A percentile compares a stretch with the other conserved stretches of the same genome.
These are phyloP conservation scores for Cutaneotrichosporon daszewskae DNA, from an alignment of 1,284 basidiomycete genomes.

Conservation along the genomic window DNA sequence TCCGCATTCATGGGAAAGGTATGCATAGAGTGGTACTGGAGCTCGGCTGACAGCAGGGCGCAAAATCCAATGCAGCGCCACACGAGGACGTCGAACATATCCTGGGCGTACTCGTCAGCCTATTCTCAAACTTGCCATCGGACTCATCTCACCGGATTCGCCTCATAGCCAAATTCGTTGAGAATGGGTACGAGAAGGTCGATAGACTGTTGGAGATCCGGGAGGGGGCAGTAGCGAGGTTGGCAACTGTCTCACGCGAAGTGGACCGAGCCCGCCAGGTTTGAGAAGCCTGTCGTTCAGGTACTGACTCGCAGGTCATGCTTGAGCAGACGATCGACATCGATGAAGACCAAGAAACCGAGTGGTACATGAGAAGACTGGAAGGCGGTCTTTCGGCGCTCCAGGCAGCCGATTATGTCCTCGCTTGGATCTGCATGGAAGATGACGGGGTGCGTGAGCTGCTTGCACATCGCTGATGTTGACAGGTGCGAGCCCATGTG, in stretches of 20 bases:
- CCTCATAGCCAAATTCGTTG: constrained; percentile 87
- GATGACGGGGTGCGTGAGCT: constrained; percentile 79
- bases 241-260: constrained; percentile 59
- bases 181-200: constrained; percentile 82
- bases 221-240: constrained; percentile 59
- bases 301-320: constrained; percentile 49
- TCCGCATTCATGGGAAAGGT: constrained; percentile 91
- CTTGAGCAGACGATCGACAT: constrained; percentile 58
- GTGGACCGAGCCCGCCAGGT: constrained; percentile 65
- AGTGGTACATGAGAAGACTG: constrained; percentile 74
- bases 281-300: constrained; percentile 12
- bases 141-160: constrained; percentile 77
- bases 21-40: constrained; percentile 16
- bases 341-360: constrained; percentile 61
- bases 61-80: constrained; percentile 57
- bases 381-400: constrained; percentile 83
- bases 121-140: constrained; percentile 82
- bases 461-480: neutral
- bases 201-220: constrained; percentile 87
- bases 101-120: constrained; percentile 77
- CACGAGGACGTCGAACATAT: constrained; percentile 79
- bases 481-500: constrained; percentile 59
- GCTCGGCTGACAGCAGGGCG: constrained; percentile 51
- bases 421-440: constrained; percentile 96
- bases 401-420: constrained; percentile 84